phyloP scores from a whole-genome alignment of 495 filamentous ascomycete genomes.

The Talaromyces nanjingensis region DNA sequence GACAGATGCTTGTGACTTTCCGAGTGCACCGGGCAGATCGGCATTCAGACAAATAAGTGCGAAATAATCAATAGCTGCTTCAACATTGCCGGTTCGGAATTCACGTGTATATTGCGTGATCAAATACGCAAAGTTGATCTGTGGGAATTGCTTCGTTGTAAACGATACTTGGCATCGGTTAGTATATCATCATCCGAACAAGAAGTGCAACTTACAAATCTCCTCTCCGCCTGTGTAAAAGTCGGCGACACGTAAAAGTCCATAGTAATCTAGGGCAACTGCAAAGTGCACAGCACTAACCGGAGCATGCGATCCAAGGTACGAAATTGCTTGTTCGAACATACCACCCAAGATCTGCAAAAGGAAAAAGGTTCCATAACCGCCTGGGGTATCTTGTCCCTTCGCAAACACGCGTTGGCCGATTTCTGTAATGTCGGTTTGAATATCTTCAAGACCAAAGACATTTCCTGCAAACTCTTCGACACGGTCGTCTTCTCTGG shows the following conservation, averaged over 20 bases:
- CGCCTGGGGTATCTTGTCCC: constrained; percentile 61
- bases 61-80: constrained; percentile 89
- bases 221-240: constrained; percentile 62
- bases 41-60: constrained; percentile 86
- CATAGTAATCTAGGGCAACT: constrained; percentile 84
- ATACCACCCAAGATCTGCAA: constrained; percentile 84
- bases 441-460: constrained; percentile 81
- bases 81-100: constrained; percentile 82
- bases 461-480: constrained; percentile 81
- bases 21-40: constrained; percentile 66
- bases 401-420: constrained; percentile 81
- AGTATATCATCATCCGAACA: constrained; percentile 18
- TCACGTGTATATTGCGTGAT: constrained; percentile 92
- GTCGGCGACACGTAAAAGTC: constrained; percentile 77
- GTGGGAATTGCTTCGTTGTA: constrained; percentile 70
- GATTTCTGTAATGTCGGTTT: constrained; percentile 77
- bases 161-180: constrained; percentile 46
- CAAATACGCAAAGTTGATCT: constrained; percentile 91
- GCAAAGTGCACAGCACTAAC: constrained; percentile 93
- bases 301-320: constrained; percentile 81
- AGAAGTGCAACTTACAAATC: constrained; percentile 46
- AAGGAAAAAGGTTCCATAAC: constrained; percentile 86
- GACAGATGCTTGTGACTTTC: constrained; percentile 68
- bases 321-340: constrained; percentile 91
- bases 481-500: constrained; percentile 74